phyloP scores from a whole-genome alignment of 495 filamentous ascomycete genomes.

The Aspergillus taichungensis region DNA sequence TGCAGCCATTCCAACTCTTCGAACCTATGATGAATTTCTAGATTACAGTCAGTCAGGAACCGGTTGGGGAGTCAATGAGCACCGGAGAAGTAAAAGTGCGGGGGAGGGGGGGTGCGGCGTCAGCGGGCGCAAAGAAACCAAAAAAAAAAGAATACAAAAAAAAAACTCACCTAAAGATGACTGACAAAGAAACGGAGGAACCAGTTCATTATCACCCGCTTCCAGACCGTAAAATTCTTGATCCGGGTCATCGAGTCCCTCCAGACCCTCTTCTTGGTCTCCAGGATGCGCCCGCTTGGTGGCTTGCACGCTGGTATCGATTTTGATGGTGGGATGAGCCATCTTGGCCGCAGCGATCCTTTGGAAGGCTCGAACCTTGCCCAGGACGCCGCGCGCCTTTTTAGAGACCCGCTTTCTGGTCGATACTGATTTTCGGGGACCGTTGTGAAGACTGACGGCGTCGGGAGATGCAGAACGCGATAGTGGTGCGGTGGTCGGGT shows the following conservation, averaged over 20 bases:
- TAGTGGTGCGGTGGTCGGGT: conserved; percentile 23
- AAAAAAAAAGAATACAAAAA: not conserved
- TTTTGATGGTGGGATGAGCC: conserved; percentile 39
- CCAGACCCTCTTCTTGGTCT: conserved; percentile 27
- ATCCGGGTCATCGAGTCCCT: conserved; percentile 18
- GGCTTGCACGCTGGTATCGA: conserved; percentile 35
- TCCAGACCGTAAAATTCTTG: conserved; percentile 29
- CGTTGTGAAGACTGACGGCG: conserved; percentile 22
- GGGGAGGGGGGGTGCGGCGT: not conserved
- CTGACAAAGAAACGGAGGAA: conserved; percentile 38
- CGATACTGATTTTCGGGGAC: conserved; percentile 22
- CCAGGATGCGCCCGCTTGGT: conserved; percentile 33
- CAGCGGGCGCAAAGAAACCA: not conserved
- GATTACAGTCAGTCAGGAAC: not conserved
- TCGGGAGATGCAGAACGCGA: conserved; percentile 29
- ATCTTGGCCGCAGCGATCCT: conserved; percentile 39
- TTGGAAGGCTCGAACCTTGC: conserved; percentile 39
- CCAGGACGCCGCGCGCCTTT: conserved; percentile 41
- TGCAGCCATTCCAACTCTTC: conserved; percentile 43
- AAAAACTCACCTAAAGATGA: conserved; percentile 31
- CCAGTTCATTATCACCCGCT: conserved; percentile 24
- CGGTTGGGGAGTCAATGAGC: too few relatives aligned
- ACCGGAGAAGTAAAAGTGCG: too few relatives aligned
- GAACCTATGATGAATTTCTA: conserved; percentile 41
- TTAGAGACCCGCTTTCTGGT: conserved; percentile 28